phyloP scores from a whole-genome alignment of 2,329 filamentous ascomycete species.

The Penicillium thymicola region DNA sequence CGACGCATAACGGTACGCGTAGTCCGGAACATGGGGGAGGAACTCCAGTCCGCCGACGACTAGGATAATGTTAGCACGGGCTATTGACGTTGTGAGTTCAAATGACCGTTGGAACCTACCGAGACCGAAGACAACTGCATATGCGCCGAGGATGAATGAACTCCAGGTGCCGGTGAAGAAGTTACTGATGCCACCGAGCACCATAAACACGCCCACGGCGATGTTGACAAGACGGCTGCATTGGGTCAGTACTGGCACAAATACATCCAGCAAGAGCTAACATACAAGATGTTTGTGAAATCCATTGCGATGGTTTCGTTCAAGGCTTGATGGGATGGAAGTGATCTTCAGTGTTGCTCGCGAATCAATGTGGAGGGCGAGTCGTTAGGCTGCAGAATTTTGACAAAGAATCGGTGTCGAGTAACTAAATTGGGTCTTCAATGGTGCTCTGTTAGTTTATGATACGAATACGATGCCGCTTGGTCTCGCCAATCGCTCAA shows the following conservation, averaged over 20 bases:
- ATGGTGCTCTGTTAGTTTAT: not conserved
- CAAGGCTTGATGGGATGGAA: not conserved
- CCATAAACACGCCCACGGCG: constrained; percentile 78
- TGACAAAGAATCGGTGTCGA: not conserved
- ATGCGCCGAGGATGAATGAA: constrained; percentile 73
- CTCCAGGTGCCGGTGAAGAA: constrained; percentile 49
- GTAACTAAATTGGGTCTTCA: not conserved
- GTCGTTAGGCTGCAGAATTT: constrained; percentile 8
- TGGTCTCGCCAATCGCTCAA: not conserved
- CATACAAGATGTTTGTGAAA: constrained; percentile 67
- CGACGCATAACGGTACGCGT: constrained; percentile 87
- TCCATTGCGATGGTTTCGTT: constrained; percentile 61
- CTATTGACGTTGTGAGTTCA: constrained; percentile 10
- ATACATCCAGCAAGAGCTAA: not conserved
- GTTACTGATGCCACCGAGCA: constrained; percentile 68
- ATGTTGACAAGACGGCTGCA: constrained; percentile 90
- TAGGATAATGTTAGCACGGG: constrained; percentile 33
- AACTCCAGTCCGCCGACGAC: constrained; percentile 79
- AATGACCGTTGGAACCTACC: constrained; percentile 52
- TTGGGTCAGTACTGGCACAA: constrained; percentile 12
- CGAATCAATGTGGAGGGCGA: not conserved
- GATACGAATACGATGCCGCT: not conserved
- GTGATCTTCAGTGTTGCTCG: constrained; percentile 9
- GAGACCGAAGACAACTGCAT: constrained; percentile 87
- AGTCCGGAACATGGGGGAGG: constrained; percentile 76